phyloP scores from a whole-genome alignment of 1,284 basidiomycete species.

The Xerocomus tenax region DNA sequence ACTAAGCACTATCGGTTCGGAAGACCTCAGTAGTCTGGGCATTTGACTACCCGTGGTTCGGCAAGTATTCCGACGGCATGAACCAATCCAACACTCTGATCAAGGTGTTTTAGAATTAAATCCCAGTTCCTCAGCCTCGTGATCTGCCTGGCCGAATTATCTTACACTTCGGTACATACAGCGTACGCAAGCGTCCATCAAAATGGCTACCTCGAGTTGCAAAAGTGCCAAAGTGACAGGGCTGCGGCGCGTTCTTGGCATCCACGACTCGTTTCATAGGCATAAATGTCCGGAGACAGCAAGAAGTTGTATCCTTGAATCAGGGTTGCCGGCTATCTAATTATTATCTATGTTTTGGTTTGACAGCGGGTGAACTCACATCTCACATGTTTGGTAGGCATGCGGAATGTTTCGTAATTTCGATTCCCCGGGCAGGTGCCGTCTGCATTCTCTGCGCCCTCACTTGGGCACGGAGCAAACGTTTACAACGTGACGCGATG shows the following conservation, averaged over 20 bases:
- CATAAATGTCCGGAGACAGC: not conserved
- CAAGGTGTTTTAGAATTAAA: not conserved
- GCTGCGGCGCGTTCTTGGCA: not conserved
- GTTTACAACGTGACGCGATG: not conserved
- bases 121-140: not conserved
- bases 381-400: not conserved
- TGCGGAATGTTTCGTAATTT: not conserved
- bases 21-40: conserved; percentile 28
- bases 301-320: not conserved
- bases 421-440: not conserved
- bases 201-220: not conserved
- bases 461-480: not conserved
- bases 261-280: not conserved
- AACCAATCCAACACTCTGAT: not conserved
- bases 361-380: not conserved
- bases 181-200: not conserved
- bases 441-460: not conserved
- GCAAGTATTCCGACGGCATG: not conserved
- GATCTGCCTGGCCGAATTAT: not conserved
- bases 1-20: conserved; percentile 35
- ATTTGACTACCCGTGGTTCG: conserved; percentile 19
- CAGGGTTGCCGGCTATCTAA: not conserved
- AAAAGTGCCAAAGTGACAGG: not conserved
- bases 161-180: not conserved
- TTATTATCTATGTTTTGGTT: not conserved